phyloP scores from a whole-genome alignment of 352 stramenopile genomes.

The Pythium phragmitis region DNA sequence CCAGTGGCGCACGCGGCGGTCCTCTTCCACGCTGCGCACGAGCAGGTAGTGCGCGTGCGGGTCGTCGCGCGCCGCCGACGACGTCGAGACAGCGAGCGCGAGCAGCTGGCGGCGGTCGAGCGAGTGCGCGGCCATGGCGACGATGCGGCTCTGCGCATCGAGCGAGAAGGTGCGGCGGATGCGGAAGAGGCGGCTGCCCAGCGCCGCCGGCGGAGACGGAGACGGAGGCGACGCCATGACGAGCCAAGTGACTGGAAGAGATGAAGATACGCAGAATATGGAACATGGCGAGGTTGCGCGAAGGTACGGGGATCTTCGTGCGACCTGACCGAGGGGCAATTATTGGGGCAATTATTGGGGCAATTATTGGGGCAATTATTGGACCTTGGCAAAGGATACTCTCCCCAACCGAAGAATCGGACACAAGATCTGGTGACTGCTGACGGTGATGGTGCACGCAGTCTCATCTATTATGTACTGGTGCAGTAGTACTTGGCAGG shows the following conservation, averaged over 20 bases:
- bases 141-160: constrained; percentile 31
- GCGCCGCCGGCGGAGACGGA: constrained; percentile 7
- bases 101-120: constrained; percentile 75
- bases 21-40: constrained; percentile 74
- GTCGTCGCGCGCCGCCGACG: not conserved
- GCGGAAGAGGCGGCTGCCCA: constrained; percentile 70
- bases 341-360: no score
- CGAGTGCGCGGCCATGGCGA: constrained; percentile 66
- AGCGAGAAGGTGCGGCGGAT: constrained; percentile 68
- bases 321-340: not conserved
- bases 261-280: not conserved
- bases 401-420: no score
- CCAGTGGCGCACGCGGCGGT: constrained; percentile 70
- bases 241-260: not conserved
- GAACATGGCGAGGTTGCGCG: constrained; percentile 10
- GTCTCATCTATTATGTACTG: no score
- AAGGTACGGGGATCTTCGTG: constrained; percentile 4
- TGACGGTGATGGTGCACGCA: no score
- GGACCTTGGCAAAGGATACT: no score
- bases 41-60: constrained; percentile 51
- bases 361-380: no score
- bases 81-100: constrained; percentile 49
- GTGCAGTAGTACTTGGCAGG: no score
- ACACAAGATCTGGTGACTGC: no score
- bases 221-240: not conserved